phyloP scores from a whole-genome alignment of 148 eudicot genomes.

The Cornus controversa region DNA sequence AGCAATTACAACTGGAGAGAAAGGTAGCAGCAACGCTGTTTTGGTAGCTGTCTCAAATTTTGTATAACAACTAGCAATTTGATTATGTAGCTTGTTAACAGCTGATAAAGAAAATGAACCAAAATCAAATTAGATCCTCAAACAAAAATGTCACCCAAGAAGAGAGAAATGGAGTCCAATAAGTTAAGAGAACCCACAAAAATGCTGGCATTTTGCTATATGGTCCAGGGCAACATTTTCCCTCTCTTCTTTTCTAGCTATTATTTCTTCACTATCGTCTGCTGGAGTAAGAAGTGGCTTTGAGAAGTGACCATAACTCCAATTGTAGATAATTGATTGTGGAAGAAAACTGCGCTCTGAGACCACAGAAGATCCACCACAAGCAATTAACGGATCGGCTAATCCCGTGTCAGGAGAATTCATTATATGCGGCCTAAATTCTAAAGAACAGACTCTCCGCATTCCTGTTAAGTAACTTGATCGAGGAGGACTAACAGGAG shows the following conservation, averaged over 20 bases:
- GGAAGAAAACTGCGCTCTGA: slow-evolving; percentile 90
- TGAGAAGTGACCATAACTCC: slow-evolving; percentile 96
- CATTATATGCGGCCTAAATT: slow-evolving; percentile 81
- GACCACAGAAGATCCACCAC: slow-evolving; percentile 52
- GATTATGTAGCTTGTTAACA: slow-evolving; percentile 69
- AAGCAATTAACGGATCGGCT: slow-evolving; percentile 84
- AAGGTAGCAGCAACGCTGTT: slow-evolving; percentile 72
- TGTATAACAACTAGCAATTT: slow-evolving; percentile 92
- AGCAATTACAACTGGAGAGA: slow-evolving; percentile 76
- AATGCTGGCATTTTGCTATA: slow-evolving; percentile 83
- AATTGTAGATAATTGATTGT: slow-evolving; percentile 83
- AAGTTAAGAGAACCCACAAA: slow-evolving; percentile 45
- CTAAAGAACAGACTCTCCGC: slow-evolving; percentile 89
- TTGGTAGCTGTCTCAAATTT: slow-evolving; percentile 77
- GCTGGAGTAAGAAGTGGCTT: slow-evolving; percentile 82
- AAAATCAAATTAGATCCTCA: slow-evolving; percentile 1
- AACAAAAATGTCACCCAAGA: neutral
- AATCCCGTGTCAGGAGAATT: slow-evolving; percentile 80
- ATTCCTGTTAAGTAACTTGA: slow-evolving; percentile 74
- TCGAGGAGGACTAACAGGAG: slow-evolving; percentile 97
- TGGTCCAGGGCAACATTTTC: slow-evolving; percentile 74
- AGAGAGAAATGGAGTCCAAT: slow-evolving; percentile 3
- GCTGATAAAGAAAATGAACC: slow-evolving; percentile 39
- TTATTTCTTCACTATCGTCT: slow-evolving; percentile 77
- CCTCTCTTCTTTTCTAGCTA: slow-evolving; percentile 66